These are phyloP conservation scores for Exophiala sideris DNA, from an alignment of 2,329 filamentous ascomycete species.

Conservation along the genomic window DNA sequence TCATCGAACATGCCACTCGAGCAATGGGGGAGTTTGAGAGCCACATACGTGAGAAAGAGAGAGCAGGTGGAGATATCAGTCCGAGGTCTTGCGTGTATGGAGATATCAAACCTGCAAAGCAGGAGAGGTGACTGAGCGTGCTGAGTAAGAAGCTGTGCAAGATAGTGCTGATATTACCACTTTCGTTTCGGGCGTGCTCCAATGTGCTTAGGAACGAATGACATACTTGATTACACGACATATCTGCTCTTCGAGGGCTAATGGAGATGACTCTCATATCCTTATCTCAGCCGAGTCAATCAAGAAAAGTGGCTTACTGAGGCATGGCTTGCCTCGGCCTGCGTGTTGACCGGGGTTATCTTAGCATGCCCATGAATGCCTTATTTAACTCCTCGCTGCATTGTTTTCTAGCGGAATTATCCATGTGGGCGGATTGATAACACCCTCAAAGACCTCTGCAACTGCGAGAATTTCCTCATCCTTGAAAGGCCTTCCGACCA, in stretches of 20 bases:
- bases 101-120: background rate
- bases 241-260: background rate
- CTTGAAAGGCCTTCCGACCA: slow-evolving; percentile 51
- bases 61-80: background rate
- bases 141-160: background rate
- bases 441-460: slow-evolving; percentile 11
- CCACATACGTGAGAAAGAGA: background rate
- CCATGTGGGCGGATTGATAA: slow-evolving; percentile 5
- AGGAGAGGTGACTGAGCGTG: background rate
- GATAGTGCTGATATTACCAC: background rate
- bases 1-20: too few species aligned
- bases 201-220: background rate
- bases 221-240: background rate
- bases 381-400: too few species aligned
- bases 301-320: too few species aligned
- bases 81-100: background rate
- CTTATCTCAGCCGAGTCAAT: background rate
- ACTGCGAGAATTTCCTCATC: slow-evolving; percentile 50
- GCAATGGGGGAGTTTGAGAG: background rate
- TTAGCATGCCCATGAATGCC: too few species aligned
- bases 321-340: too few species aligned
- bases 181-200: background rate
- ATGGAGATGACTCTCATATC: background rate
- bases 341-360: too few species aligned
- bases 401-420: too few species aligned